Base-by-base conservation (phyloP, 2,329 filamentous ascomycete genomes). In the Aspergillus phoenicis region DNA sequence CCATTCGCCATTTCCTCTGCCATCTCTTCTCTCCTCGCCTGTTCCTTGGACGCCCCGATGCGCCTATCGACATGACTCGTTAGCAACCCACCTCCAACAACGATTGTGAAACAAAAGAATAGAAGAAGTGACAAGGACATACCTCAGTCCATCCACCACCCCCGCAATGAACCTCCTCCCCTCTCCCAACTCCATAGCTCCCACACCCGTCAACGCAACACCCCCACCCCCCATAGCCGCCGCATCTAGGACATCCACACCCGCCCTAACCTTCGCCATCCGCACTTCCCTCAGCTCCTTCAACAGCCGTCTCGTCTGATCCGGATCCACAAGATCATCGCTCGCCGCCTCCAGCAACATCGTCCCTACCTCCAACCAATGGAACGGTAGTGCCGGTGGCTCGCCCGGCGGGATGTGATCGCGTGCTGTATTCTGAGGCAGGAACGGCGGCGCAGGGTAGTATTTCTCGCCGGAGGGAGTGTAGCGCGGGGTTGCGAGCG, bases 321-420 rank as follows among this genome's bases (percentile, higher is more conserved):
- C 89, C 2, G 91, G 84, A 0, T 89, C 82, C 38, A 86, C 84
- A 53, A 98, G 85, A 74, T 97, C 93, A 75, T 97, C 93, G 26
- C 86, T 84, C 4, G 93, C 93, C 58, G 91, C 89, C 51, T 93
- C 90, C 2, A 99, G 85, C 49, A 99, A 81, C 73, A 96, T 87
- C 77, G 97, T 93, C 17, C 90, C 89, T 8, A 98, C 80, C 78
- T 98, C 95, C 45, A 96, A 85, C 93, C 94, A 99, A 80, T 98
- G 94, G 74, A 96, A 98, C 0, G 95, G 95, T 33, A 99, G 81
- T 13, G 73, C 64, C 5, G 71, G 72, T 7, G 69, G 64, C 52
- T 76, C 74, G 6, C 66, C 63, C 1, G 67, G 45, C 17, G 88
- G 66, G 15, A 63, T 86, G 43, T 87, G 87, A 0, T 87, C 79